A percentile compares a stretch with the other conserved stretches of the same genome.
These are phyloP conservation scores for Bauhinia variegata DNA, from an alignment of 306 rosid species.

Conservation along the genomic window DNA sequence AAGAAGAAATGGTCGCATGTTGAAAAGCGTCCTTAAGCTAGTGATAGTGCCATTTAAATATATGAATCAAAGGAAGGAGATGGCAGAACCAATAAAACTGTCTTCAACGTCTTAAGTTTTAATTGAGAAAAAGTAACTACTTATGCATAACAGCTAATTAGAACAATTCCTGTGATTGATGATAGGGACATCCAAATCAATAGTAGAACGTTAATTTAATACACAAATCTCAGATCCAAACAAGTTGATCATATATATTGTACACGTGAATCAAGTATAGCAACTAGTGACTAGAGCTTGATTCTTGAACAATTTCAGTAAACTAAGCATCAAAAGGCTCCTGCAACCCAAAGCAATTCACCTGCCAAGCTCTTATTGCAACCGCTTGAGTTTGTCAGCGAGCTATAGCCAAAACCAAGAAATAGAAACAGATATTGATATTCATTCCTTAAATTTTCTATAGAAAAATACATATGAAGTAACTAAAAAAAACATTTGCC, in stretches of 20 bases:
- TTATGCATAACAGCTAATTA: too few relatives aligned
- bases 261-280: slow-evolving; percentile 28
- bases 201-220: slow-evolving; percentile 15
- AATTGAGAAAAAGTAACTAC: too few relatives aligned
- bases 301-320: slow-evolving; percentile 38
- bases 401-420: slow-evolving; percentile 37
- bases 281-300: slow-evolving; percentile 39
- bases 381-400: slow-evolving; percentile 25
- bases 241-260: slow-evolving; percentile 20
- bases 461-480: background rate
- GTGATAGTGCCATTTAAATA: too few relatives aligned
- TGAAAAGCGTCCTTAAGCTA: too few relatives aligned
- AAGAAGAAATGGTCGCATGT: too few relatives aligned
- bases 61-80: too few relatives aligned
- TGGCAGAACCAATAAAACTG: too few relatives aligned
- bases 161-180: background rate
- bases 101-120: too few relatives aligned
- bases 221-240: slow-evolving; percentile 39
- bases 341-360: slow-evolving; percentile 35
- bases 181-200: slow-evolving; percentile 27
- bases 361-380: slow-evolving; percentile 33
- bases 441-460: slow-evolving; percentile 3
- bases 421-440: background rate
- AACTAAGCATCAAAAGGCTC: slow-evolving; percentile 34
- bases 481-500: slow-evolving; percentile 8